Evolutionary conservation across 768 basidiomycete species (phyloP).

Genomic region (Amanita phalloides): DNA sequence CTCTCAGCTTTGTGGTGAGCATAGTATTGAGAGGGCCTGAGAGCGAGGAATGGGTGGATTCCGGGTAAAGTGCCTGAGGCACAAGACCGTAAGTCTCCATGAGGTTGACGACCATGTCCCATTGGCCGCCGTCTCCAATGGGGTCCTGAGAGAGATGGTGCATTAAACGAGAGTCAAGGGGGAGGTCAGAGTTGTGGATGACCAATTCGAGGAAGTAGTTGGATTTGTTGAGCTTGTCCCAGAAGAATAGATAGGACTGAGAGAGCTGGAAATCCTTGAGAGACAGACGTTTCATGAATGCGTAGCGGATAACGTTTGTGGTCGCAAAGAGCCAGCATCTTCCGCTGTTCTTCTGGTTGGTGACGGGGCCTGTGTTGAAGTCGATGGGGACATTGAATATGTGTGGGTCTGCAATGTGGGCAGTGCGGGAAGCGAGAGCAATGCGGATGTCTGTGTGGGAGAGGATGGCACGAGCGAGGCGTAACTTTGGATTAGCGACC

Average conservation of each 20-base stretch:
- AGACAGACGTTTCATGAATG: slow-evolving; percentile 77
- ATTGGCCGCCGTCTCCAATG: slow-evolving; percentile 88
- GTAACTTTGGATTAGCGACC: slow-evolving; percentile 44
- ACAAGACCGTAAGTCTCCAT: slow-evolving; percentile 74
- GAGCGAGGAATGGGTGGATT: slow-evolving; percentile 73
- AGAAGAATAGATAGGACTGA: slow-evolving; percentile 93
- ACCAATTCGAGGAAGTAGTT: slow-evolving; percentile 89
- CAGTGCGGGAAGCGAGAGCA: slow-evolving; percentile 52
- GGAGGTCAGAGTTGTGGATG: slow-evolving; percentile 70
- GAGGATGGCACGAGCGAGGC: slow-evolving; percentile 70
- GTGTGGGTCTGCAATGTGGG: slow-evolving; percentile 54
- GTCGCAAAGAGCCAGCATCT: slow-evolving; percentile 96
- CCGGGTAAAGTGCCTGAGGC: slow-evolving; percentile 74
- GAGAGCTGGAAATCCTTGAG: slow-evolving; percentile 87
- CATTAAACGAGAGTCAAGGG: slow-evolving; percentile 78
- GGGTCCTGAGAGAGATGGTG: slow-evolving; percentile 65
- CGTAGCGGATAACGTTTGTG: slow-evolving; percentile 76
- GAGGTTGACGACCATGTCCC: slow-evolving; percentile 75
- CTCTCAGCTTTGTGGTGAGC: slow-evolving; percentile 84
- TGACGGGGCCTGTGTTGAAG: slow-evolving; percentile 76
- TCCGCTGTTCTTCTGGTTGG: slow-evolving; percentile 81
- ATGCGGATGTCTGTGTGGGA: slow-evolving; percentile 55
- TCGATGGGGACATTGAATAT: slow-evolving; percentile 78
- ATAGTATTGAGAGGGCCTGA: slow-evolving; percentile 66
- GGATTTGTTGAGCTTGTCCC: slow-evolving; percentile 90